phyloP scores from a whole-genome alignment of 352 stramenopile genomes.

The Phytopythium kandeliae region DNA sequence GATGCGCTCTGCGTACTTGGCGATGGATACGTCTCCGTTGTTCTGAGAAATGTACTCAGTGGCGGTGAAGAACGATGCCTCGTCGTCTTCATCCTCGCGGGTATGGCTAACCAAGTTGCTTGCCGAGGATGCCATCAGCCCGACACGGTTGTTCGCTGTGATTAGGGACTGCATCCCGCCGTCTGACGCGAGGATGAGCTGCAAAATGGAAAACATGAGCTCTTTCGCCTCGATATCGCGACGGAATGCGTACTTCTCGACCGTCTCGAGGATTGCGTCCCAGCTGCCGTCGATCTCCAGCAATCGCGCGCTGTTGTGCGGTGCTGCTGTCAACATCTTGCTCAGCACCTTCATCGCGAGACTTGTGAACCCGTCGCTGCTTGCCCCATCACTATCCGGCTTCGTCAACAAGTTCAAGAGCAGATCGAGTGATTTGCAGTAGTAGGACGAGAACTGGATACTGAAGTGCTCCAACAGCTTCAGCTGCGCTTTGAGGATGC shows the following conservation, averaged over 20 bases:
- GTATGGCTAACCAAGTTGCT: constrained; percentile 32
- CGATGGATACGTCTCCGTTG: constrained; percentile 18
- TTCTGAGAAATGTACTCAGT: constrained; percentile 41
- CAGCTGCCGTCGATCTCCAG: constrained; percentile 41
- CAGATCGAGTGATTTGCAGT: constrained; percentile 61
- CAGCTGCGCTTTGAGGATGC: constrained; percentile 59
- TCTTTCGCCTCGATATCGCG: constrained; percentile 40
- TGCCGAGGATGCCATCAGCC: constrained; percentile 7
- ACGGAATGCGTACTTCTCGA: constrained; percentile 34
- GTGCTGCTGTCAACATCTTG: constrained; percentile 29
- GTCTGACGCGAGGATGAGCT: constrained; percentile 42
- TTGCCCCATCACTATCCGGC: constrained; percentile 6
- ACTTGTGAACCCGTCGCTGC: constrained; percentile 10
- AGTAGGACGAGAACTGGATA: constrained; percentile 75
- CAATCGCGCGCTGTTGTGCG: constrained; percentile 42
- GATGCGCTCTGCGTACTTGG: constrained; percentile 36
- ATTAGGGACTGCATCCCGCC: constrained; percentile 41
- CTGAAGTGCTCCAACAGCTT: constrained; percentile 66
- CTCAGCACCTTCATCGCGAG: constrained; percentile 33
- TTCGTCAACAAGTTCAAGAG: constrained; percentile 26
- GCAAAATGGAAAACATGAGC: constrained; percentile 44
- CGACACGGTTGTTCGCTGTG: constrained; percentile 2
- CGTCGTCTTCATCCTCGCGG: constrained; percentile 36
- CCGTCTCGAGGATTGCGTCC: constrained; percentile 37
- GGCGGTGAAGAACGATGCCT: constrained; percentile 45